A percentile compares a stretch with the other conserved stretches of the same genome.
phyloP scores from a whole-genome alignment of 1,284 basidiomycete species.

The Irpex rosettiformis region DNA sequence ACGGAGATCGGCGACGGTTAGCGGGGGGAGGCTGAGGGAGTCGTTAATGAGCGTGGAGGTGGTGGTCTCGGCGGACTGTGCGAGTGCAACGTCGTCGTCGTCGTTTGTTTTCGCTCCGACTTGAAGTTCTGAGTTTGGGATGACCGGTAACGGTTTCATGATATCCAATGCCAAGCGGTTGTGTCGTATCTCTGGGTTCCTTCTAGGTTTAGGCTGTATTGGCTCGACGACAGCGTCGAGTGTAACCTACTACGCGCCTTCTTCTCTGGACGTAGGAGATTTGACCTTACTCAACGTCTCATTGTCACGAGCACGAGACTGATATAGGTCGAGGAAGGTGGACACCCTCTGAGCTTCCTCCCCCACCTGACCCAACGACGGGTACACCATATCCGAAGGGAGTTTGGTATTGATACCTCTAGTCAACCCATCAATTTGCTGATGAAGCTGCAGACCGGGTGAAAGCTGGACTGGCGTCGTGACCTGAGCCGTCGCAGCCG shows the following conservation, averaged over 20 bases:
- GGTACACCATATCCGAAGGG: constrained; percentile 22
- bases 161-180: constrained; percentile 23
- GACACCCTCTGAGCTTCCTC: constrained; percentile 19
- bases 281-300: constrained; percentile 8
- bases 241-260: constrained; percentile 1
- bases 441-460: constrained; percentile 10
- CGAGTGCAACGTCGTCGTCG: neutral
- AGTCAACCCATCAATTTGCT: constrained; percentile 25
- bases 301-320: constrained; percentile 17
- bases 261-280: constrained; percentile 9
- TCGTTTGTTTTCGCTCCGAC: neutral
- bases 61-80: too few relatives aligned
- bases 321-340: constrained; percentile 30
- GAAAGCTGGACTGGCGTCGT: constrained; percentile 3
- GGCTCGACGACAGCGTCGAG: constrained; percentile 9
- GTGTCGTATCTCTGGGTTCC: constrained; percentile 15
- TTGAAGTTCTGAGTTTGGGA: constrained; percentile 4
- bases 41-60: too few relatives aligned
- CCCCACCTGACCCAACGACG: constrained; percentile 21
- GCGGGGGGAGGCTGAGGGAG: too few relatives aligned
- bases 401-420: constrained; percentile 20
- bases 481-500: too few relatives aligned
- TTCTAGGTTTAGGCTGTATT: neutral
- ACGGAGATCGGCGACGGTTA: too few relatives aligned
- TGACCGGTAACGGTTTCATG: constrained; percentile 14